Evolutionary conservation across 2,329 filamentous ascomycete genomes (phyloP), one percentile per base, ranked within the genome.

Genomic region (Paracoccidioides brasiliensis): DNA sequence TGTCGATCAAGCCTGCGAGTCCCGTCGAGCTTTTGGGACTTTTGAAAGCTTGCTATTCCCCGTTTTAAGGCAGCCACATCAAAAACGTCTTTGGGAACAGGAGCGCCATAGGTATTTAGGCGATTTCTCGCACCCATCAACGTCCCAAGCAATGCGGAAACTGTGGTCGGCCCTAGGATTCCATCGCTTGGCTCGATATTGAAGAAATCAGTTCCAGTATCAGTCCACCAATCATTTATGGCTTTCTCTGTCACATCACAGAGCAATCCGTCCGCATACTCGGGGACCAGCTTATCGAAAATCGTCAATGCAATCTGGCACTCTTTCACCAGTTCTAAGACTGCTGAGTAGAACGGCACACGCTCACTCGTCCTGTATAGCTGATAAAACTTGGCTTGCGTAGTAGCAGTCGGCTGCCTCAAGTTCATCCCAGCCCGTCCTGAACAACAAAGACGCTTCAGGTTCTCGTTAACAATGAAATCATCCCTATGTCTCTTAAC

Each of bases 181-280:
- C 91, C 91, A 71, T 98, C 93, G 8, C 86, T 86, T 1, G 93
- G 91, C 69, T 97, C 93, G 38, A 90, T 81, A 55, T 91, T 94
- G 74, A 91, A 96, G 65, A 93, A 85, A 61, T 97, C 91, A 0
- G 84, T 85, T 1, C 93, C 93, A 57, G 96, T 85, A 64, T 95
- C 88, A 1, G 87, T 84, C 93, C 93, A 97, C 93, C 93, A 98
- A 68, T 96, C 88, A 59, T 84, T 85, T 63, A 97, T 83, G 1
- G 90, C 89, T 59, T 80, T 84, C 69, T 98, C 93, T 0, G 93
- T 97, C 45, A 93, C 78, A 72, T 98, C 93, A 68, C 93, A 98
- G 3, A 98, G 79, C 30, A 96, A 73, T 0, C 93, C 93, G 65
- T 98, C 93, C 6, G 88, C 87, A 67, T 95, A 97, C 61, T 90